Evolutionary conservation across 768 basidiomycete genomes (phyloP).

Genomic region (Butyriboletus loyo): DNA sequence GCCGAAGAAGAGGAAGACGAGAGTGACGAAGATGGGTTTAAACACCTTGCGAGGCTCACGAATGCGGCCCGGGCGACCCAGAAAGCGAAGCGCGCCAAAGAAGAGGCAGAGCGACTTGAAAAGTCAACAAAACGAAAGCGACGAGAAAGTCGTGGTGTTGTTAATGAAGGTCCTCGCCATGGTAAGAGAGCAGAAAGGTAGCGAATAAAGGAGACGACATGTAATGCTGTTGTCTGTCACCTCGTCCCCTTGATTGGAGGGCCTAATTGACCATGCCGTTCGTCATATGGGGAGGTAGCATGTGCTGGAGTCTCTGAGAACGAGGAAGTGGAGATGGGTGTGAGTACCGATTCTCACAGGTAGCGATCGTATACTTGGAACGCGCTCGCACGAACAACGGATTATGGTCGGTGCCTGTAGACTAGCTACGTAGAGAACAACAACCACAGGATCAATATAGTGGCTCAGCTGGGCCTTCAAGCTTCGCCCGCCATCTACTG

Average conservation of each 20-base stretch:
- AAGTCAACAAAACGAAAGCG: conserved; percentile 32
- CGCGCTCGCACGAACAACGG: background rate
- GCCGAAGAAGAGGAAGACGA: conserved; percentile 16
- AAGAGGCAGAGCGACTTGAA: conserved; percentile 25
- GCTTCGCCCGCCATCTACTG: too few species aligned
- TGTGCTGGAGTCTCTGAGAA: background rate
- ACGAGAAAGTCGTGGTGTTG: conserved; percentile 17
- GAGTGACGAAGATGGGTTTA: conserved; percentile 33
- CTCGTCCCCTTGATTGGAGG: background rate
- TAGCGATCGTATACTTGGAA: background rate
- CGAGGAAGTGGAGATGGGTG: background rate
- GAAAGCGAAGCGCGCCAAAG: conserved; percentile 24
- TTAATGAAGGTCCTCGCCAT: conserved; percentile 1
- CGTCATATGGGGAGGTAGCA: conserved; percentile 1
- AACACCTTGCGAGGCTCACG: conserved; percentile 27
- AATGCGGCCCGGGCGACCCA: conserved; percentile 29
- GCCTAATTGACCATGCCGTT: background rate
- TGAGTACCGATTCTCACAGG: background rate
- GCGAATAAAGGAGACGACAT: conserved; percentile 7
- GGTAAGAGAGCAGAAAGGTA: conserved; percentile 15
- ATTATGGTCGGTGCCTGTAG: background rate
- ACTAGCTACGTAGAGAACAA: background rate
- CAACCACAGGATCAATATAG: too few species aligned
- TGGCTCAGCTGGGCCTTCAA: too few species aligned
- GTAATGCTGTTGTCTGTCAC: conserved; percentile 4